phyloP scores from a whole-genome alignment of 176 grass and related monocot species.

The Otatea glauca region DNA sequence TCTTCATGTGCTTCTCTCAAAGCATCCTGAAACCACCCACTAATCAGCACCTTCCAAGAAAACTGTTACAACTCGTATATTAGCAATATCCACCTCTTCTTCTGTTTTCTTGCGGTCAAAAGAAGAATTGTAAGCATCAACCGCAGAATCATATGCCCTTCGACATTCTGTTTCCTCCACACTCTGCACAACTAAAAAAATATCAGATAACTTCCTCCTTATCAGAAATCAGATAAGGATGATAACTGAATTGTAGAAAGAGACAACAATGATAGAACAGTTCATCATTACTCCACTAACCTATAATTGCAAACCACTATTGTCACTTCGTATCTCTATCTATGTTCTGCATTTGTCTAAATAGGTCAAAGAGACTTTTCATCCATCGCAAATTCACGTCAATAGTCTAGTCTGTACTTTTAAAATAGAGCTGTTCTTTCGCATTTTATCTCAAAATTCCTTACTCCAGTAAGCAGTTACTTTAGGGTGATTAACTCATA shows the following conservation, averaged over 20 bases:
- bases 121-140: slow-evolving; percentile 76
- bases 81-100: slow-evolving; percentile 70
- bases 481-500: neutral
- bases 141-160: slow-evolving; percentile 85
- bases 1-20: slow-evolving; percentile 84
- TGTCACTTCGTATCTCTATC: neutral
- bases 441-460: neutral
- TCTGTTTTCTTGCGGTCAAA: slow-evolving; percentile 74
- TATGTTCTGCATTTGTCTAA: neutral
- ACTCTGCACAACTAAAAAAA: slow-evolving; percentile 55
- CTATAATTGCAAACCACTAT: neutral
- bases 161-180: slow-evolving; percentile 96
- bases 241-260: neutral
- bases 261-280: neutral
- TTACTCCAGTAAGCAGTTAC: slow-evolving; percentile 18
- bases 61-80: slow-evolving; percentile 24
- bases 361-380: neutral
- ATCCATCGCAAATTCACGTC: neutral
- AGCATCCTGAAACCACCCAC: slow-evolving; percentile 52
- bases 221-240: neutral
- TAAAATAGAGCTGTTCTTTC: neutral
- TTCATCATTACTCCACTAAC: neutral
- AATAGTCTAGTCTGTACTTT: neutral
- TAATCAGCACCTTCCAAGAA: slow-evolving; percentile 27
- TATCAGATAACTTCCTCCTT: slow-evolving; percentile 26